A percentile compares a stretch with the other conserved stretches of the same genome.
Evolutionary conservation across 768 basidiomycete species (phyloP).

Genomic region (Trametes coccinea): DNA sequence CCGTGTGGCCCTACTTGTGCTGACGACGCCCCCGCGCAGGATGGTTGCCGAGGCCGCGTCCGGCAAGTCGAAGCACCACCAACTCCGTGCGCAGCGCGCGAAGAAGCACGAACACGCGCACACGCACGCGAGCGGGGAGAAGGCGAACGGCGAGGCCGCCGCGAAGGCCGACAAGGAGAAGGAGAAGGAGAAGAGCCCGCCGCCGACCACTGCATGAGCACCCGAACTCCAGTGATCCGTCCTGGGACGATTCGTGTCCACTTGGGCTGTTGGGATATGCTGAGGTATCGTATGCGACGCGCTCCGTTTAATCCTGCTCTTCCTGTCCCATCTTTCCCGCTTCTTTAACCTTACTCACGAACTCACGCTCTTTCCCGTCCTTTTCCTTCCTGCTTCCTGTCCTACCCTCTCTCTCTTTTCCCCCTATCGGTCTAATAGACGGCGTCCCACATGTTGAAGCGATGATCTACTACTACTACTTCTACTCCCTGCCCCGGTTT

Average conservation of each 20-base stretch:
- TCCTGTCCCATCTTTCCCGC: too few species aligned
- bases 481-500: too few species aligned
- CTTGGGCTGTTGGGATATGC: too few species aligned
- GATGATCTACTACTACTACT: too few species aligned
- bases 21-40: constrained; percentile 38
- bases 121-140: background rate
- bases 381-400: too few species aligned
- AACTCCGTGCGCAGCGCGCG: constrained; percentile 19
- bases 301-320: background rate
- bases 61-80: constrained; percentile 61
- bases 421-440: too few species aligned
- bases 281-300: background rate
- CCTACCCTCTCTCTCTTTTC: too few species aligned
- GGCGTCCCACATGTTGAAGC: too few species aligned
- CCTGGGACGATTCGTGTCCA: too few species aligned
- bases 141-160: background rate
- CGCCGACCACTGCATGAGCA: constrained; percentile 8
- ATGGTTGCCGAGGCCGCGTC: constrained; percentile 87
- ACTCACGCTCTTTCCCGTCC: too few species aligned
- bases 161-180: background rate
- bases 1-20: too few species aligned
- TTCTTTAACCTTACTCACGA: too few species aligned
- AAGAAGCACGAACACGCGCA: constrained; percentile 11
- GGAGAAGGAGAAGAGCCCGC: constrained; percentile 1
- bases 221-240: background rate